Percentiles rank a stretch among this genome's conserved stretches.
phyloP scores from a whole-genome alignment of 1,139 yeast species.

The Hemisphaericaspora lyxosophila region DNA sequence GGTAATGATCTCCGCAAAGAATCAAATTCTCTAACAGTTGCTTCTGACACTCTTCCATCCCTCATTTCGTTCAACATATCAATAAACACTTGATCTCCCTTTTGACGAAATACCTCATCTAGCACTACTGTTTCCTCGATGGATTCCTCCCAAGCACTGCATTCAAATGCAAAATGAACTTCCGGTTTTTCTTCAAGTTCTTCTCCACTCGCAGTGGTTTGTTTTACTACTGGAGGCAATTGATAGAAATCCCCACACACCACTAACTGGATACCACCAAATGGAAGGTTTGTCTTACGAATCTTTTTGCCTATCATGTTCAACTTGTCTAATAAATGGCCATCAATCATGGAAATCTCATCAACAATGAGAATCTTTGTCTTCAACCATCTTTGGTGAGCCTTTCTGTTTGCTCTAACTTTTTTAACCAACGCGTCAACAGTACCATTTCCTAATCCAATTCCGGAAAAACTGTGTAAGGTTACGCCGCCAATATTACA shows the following conservation, averaged over 20 bases:
- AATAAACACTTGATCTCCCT: slow-evolving; percentile 74
- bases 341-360: slow-evolving; percentile 90
- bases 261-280: slow-evolving; percentile 87
- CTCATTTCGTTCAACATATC: slow-evolving; percentile 88
- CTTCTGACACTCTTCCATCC: slow-evolving; percentile 60
- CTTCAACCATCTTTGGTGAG: slow-evolving; percentile 58
- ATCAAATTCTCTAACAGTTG: slow-evolving; percentile 55
- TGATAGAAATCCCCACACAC: slow-evolving; percentile 91
- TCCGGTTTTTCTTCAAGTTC: slow-evolving; percentile 20
- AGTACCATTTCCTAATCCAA: slow-evolving; percentile 63
- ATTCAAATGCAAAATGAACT: slow-evolving; percentile 71
- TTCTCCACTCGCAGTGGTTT: slow-evolving; percentile 23
- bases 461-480: slow-evolving; percentile 81
- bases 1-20: slow-evolving; percentile 55
- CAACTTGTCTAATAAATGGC: slow-evolving; percentile 66
- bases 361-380: slow-evolving; percentile 72
- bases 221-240: slow-evolving; percentile 71
- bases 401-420: slow-evolving; percentile 55
- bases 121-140: slow-evolving; percentile 68
- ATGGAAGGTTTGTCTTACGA: slow-evolving; percentile 54
- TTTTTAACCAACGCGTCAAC: slow-evolving; percentile 47
- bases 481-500: slow-evolving; percentile 89
- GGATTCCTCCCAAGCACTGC: slow-evolving; percentile 66
- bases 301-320: slow-evolving; percentile 61
- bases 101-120: slow-evolving; percentile 85